Evolutionary conservation across 495 filamentous ascomycete genomes (phyloP), one percentile per base, ranked within the genome.

Genomic region (Lasiosphaeriaceae sp.): DNA sequence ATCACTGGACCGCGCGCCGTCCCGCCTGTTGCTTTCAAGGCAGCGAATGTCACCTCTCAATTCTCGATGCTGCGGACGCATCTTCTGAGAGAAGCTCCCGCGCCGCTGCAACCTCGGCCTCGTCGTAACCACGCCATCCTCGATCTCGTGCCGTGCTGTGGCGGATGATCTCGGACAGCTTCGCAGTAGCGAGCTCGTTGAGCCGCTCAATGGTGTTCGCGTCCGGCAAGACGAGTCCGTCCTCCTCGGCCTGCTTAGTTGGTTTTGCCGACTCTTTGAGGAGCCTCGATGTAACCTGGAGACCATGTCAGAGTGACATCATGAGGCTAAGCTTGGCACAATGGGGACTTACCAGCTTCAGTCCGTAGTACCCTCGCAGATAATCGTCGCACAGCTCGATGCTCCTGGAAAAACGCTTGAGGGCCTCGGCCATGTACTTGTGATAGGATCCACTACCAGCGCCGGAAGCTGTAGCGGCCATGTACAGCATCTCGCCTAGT

Each of bases 321-420:
- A 41, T 11, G 11, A 26, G 19, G n/a, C n/a, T 8, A 11, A 14
- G 23, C 11, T 9, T 31, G 4, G 47, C 22, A 31, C 14, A n/a
- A n/a, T 22, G 12, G 34, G 29, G 20, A 52, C 83, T 57, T 71
- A 95, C 90, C 70, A 95, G 64, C 66, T 88, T 89, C 54, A 98
- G 76, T 21, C 94, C 94, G 70, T 97, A 97, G 65, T 89, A 92
- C 2, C 93, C 94, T 54, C 94, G 84, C 54, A 97, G 69, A 70
- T 97, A 97, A 67, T 89, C 87, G 55, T 95, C 88, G 67, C 92
- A 97, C 26, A 98, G 82, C 74, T 98, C 94, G 56, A 97, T 83
- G 64, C 90, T 94, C 58, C 94, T 80, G 58, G 89, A 88, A 66
- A 94, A 97, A 58, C 91, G 81, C 57, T 89, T 86, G 50, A 96